Percentiles rank a stretch among this genome's conserved stretches.
phyloP scores from a whole-genome alignment of 2,329 filamentous ascomycete species.

The Talaromyces sp. region DNA sequence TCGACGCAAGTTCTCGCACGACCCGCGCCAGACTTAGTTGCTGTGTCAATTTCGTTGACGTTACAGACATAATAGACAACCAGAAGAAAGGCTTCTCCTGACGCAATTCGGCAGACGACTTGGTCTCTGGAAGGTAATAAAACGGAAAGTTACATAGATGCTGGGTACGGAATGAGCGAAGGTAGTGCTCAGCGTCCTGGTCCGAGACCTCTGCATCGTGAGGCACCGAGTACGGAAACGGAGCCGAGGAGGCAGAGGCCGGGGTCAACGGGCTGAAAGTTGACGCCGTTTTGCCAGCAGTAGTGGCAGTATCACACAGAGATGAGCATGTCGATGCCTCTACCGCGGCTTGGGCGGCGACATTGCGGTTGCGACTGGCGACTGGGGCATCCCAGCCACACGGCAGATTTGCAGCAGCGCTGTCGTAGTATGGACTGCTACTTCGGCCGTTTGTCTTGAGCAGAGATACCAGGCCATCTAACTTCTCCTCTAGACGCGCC shows the following conservation, averaged over 20 bases:
- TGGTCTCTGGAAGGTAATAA: slow-evolving; percentile 35
- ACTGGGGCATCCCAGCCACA: not conserved
- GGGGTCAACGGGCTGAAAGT: not conserved
- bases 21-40: slow-evolving; percentile 38
- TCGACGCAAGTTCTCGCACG: slow-evolving; percentile 42
- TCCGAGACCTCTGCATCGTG: slow-evolving; percentile 17
- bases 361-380: not conserved
- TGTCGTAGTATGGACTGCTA: not conserved
- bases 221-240: slow-evolving; percentile 2
- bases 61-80: slow-evolving; percentile 46
- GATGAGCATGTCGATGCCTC: not conserved
- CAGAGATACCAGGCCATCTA: slow-evolving; percentile 22
- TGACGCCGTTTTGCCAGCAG: not conserved
- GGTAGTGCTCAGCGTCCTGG: slow-evolving; percentile 35
- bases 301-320: not conserved
- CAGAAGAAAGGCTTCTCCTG: slow-evolving; percentile 46
- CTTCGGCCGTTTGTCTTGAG: slow-evolving; percentile 18
- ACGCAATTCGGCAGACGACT: slow-evolving; percentile 36
- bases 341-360: not conserved
- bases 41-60: slow-evolving; percentile 38
- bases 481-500: slow-evolving; percentile 21
- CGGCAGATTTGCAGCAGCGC: not conserved
- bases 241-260: not conserved
- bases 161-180: slow-evolving; percentile 40
- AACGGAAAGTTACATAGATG: slow-evolving; percentile 44